phyloP scores from a whole-genome alignment of 208 protist genomes.

The Lotmaria passim region DNA sequence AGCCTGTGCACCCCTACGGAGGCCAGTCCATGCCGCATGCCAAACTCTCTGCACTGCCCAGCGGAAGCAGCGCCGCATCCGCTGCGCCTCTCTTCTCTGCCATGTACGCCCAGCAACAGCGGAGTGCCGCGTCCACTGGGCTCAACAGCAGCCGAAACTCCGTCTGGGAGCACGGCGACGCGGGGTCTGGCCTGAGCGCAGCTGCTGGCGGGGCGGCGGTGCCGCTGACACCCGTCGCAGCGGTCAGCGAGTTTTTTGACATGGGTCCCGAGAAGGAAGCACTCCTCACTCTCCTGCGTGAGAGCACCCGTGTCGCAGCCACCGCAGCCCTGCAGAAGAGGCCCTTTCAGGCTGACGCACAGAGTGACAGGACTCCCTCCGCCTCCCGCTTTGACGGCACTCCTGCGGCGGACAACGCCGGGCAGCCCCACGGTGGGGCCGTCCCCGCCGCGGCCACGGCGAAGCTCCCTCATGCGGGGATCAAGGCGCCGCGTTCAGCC shows the following conservation, averaged over 20 bases:
- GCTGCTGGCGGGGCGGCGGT: neutral
- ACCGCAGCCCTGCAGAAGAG: neutral
- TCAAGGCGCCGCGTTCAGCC: neutral
- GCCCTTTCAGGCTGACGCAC: neutral
- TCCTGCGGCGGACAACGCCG: no score
- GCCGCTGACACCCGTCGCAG: neutral
- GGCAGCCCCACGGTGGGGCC: no score
- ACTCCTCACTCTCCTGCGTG: conserved; percentile 34
- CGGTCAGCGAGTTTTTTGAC: conserved; percentile 40
- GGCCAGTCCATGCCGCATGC: neutral
- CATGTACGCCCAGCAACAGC: conserved; percentile 15
- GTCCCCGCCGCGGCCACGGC: no score
- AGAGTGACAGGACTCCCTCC: neutral
- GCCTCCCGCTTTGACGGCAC: neutral
- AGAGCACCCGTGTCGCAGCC: conserved; percentile 13
- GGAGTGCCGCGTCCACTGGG: neutral
- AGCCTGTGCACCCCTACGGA: conserved; percentile 10
- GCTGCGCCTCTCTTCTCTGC: conserved; percentile 8
- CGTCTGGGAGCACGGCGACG: conserved; percentile 10
- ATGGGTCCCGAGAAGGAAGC: conserved; percentile 51
- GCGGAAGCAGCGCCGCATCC: neutral
- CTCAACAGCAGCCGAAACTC: conserved; percentile 28
- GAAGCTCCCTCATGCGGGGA: neutral
- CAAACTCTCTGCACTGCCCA: neutral
- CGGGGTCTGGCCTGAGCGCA: neutral